Base-by-base conservation (phyloP, 257 asterid species). In the Forsythia viridissima region DNA sequence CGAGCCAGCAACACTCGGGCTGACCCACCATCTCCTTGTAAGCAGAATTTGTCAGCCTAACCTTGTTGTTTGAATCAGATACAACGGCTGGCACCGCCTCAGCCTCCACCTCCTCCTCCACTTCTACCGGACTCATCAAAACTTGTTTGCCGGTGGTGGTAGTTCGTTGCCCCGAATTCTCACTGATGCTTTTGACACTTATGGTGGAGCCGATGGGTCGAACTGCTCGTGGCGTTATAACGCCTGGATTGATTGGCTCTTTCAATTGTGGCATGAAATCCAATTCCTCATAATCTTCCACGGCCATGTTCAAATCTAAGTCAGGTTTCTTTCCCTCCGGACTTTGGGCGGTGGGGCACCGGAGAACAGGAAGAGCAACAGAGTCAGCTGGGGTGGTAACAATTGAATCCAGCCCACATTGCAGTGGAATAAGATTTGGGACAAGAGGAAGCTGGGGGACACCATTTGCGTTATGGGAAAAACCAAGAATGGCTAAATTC, bases 1-100 rank as follows among this genome's bases (percentile, higher is more conserved):
- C 99, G 3, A 93, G 88, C 99, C 99, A 96, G 70, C 89, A 83
- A 76, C 98, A 96, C 52, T 92, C 97, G 0, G 99, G 99, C 84
- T 96, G 99, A 5, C 99, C 98, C 9, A 92, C 87, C 96, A 96
- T 89, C 79, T 91, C 98, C 77, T 85, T 92, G 86, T 92, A 96
- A 0, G 97, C 97, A 9, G 97, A 80, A 73, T 96, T 96, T 15
- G 91, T 81, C 36, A 90, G 78, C 84, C 98, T 85, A 48, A 96
- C 99, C 74, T 80, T 89, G 79, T 93, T 90, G 37, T 66, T 81
- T 0, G 97, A 91, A 34, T 96, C 98, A 0, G 98, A 90, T 0
- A 93, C 84, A 0, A 96, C 82, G 0, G 91, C 87, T 5, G 99
- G 99, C 36, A 82, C 66, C 5, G n/a, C 63, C 77, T 93, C 96